These are phyloP conservation scores for Pouteria campechiana DNA, from an alignment of 179 eudicot species.

Conservation along the genomic window DNA sequence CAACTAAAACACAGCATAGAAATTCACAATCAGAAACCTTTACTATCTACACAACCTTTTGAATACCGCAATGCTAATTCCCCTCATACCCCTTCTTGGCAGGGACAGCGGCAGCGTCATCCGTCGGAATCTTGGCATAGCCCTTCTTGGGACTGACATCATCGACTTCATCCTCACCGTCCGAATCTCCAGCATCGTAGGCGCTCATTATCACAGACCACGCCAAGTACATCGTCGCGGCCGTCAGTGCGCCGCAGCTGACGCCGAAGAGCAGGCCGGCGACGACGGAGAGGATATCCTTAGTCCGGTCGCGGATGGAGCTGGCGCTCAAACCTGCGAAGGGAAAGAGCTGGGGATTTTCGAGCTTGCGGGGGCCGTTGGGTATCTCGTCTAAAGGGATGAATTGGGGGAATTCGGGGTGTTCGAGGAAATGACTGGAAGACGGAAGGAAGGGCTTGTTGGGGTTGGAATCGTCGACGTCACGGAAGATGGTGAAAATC, in stretches of 20 bases:
- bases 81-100: too few species aligned
- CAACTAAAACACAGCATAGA: too few species aligned
- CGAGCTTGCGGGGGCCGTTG: too few species aligned
- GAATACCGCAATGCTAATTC: too few species aligned
- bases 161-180: conserved; percentile 26
- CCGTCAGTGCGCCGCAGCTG: conserved; percentile 79
- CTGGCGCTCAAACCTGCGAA: conserved; percentile 13
- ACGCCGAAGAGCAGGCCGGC: conserved; percentile 76
- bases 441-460: conserved; percentile 1
- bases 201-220: conserved; percentile 49
- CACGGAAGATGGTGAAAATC: conserved; percentile 22
- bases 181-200: conserved; percentile 18
- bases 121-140: conserved; percentile 27
- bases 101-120: too few species aligned
- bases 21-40: too few species aligned
- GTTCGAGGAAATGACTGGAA: conserved; percentile 3
- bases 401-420: not conserved
- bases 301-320: conserved; percentile 44
- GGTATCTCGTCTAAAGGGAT: not conserved
- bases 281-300: conserved; percentile 61
- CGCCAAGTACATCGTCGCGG: conserved; percentile 52
- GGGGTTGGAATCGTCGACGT: conserved; percentile 5
- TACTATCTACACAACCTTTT: too few species aligned
- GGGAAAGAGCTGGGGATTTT: conserved; percentile 16
- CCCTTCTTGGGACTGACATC: conserved; percentile 50